Percentiles rank a stretch among this genome's conserved stretches.
Conservation (phyloP, 2,329 filamentous ascomycete genomes). For the Camptophora hylomeconis region DNA sequence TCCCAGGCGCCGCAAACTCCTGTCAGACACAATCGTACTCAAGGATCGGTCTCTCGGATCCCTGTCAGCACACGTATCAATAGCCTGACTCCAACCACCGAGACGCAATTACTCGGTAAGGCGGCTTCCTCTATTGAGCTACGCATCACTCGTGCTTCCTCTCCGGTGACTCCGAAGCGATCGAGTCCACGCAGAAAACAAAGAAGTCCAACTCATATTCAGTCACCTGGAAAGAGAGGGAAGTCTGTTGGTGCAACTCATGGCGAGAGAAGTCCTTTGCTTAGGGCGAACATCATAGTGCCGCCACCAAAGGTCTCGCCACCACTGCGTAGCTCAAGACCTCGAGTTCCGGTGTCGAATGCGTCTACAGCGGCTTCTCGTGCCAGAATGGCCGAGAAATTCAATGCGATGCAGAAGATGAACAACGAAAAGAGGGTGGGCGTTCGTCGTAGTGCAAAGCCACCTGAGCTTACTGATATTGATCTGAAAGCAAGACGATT, state of each 20-base stretch:
- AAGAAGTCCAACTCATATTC: conserved; percentile 20
- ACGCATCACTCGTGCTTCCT: too few species aligned
- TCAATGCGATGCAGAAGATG: conserved; percentile 30
- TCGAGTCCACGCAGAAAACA: conserved; percentile 19
- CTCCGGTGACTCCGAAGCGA: too few species aligned
- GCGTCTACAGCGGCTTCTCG: conserved; percentile 61
- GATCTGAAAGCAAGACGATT: conserved; percentile 75
- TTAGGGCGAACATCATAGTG: conserved; percentile 62
- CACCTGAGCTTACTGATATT: conserved; percentile 58
- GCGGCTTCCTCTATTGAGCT: too few species aligned
- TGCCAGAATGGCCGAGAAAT: conserved; percentile 49
- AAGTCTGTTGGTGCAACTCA: too few species aligned
- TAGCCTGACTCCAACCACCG: conserved; percentile 8
- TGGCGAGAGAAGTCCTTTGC: conserved; percentile 41
- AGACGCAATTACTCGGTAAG: too few species aligned
- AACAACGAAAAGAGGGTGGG: conserved; percentile 21
- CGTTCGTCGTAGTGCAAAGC: conserved; percentile 28
- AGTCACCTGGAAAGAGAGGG: conserved; percentile 24
- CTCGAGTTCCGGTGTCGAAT: conserved; percentile 64
- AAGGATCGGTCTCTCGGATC: conserved; percentile 13
- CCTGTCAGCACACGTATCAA: conserved; percentile 12
- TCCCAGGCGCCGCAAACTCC: too few species aligned
- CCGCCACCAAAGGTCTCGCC: conserved; percentile 63
- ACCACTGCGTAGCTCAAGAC: conserved; percentile 65
- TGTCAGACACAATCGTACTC: too few species aligned